Evolutionary conservation across 805 yeast genomes (phyloP).

Genomic region (Candida hungchunana): DNA sequence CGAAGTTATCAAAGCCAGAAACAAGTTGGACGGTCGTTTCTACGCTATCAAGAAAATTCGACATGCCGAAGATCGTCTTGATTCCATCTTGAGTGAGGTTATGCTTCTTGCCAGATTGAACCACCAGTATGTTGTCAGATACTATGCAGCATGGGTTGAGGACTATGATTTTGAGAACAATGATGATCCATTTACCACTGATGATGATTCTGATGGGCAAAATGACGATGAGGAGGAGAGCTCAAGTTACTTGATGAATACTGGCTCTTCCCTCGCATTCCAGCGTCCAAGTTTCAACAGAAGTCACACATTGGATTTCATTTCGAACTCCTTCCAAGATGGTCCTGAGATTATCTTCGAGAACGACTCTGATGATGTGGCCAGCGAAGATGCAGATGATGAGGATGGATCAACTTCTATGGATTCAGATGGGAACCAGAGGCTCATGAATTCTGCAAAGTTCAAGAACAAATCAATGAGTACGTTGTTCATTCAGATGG

Average conservation of each 20-base stretch:
- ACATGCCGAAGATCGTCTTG: constrained; percentile 74
- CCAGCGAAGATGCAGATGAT: constrained; percentile 22
- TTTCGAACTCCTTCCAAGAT: constrained; percentile 53
- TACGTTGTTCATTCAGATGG: constrained; percentile 94
- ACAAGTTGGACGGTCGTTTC: constrained; percentile 87
- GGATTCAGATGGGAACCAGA: constrained; percentile 7
- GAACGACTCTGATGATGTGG: constrained; percentile 26
- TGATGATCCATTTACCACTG: constrained; percentile 32
- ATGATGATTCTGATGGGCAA: constrained; percentile 23
- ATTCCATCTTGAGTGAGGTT: constrained; percentile 84
- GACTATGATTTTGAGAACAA: constrained; percentile 34
- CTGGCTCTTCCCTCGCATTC: constrained; percentile 7
- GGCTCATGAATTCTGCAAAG: constrained; percentile 18
- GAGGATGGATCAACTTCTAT: constrained; percentile 24
- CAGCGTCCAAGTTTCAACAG: constrained; percentile 28
- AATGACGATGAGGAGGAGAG: constrained; percentile 10
- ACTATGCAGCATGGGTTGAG: constrained; percentile 96
- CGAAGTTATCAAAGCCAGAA: constrained; percentile 95
- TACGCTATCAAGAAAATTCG: constrained; percentile 92
- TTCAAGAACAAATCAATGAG: constrained; percentile 39
- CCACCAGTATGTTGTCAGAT: constrained; percentile 93
- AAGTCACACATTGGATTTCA: constrained; percentile 53
- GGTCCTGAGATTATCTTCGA: constrained; percentile 55
- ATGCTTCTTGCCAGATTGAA: constrained; percentile 86
- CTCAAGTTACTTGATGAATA: constrained; percentile 5